Evolutionary conservation across 768 basidiomycete species (phyloP), one percentile per base, ranked within the genome.

Genomic region (Boletus pseudo-olivaceus): DNA sequence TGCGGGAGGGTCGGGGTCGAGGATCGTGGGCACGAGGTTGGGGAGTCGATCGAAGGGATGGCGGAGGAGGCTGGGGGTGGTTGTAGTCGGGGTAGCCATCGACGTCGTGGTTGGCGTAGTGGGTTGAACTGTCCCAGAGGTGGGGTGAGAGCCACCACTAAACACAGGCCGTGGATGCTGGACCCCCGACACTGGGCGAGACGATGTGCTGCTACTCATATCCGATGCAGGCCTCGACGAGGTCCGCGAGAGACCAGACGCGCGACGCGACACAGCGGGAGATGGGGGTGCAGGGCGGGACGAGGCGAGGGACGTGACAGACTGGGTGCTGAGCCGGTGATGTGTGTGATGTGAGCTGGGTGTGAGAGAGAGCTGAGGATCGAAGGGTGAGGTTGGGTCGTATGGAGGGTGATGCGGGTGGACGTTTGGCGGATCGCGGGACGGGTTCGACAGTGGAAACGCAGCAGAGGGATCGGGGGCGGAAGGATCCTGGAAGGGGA

Each of bases 281-380:
- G 82, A 85, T 5, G 80, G 80, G 0, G 85, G 84, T 0, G 84
- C 84, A 33, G 82, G 83, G 5, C 84, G 81, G 1, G 76, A 77
- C 12, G 78, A 77, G 1, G 73, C 73, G 56, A 74, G 78, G 47
- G 68, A 74, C 42, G 44, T 65, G 11, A 57, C 50, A 7, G 67
- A 69, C 17, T 62, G 66, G 0, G 57, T 54, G 54, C 67, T 67
- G 12, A 67, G 52, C 7, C 65, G 59, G 55, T 58, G 40, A 15
- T 51, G 29, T n/a, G 47, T 59, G 52, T 60, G 35, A 29, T 57
- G 20, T 19, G 54, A 37, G 29, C 9, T 15, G 29, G 47, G 47
- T 2, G 53, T 49, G 37, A 55, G 47, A 8, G 54, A 33, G 40
- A 37, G 42, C 4, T 48, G 52, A 1, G 50, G 62, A 37, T 55